Evolutionary conservation across 2,329 filamentous ascomycete genomes (phyloP), one percentile per base, ranked within the genome.

Genomic region (Calycina herbarum): DNA sequence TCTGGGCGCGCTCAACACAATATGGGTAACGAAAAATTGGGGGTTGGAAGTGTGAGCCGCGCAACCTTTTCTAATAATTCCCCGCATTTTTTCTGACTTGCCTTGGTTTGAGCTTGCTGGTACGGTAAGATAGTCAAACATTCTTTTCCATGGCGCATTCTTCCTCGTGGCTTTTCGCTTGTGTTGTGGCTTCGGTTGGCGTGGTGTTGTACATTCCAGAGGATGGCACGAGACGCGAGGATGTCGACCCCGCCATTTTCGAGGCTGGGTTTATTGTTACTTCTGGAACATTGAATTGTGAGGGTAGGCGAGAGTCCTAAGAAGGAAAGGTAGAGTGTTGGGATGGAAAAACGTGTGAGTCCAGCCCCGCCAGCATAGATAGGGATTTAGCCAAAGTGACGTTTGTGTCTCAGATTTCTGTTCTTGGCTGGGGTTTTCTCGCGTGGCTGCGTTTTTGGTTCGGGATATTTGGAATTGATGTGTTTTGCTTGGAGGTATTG

Each of bases 81-180:
- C 31, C 31, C 31, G 31, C 31, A 33, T 33, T 33, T 3, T 5
- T 33, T 33, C 5, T 3, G 27, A 29, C 20, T 20, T 20, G 20
- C 20, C 20, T 20, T 20, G 20, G 20, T 20, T 20, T 20, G 20
- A 20, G 20, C 20, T 31, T 31, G 3, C 5, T 31, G 6, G 5
- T 7, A n/a, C 17, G 45, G 24, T 51, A 51, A 51, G 45, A 51
- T 24, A 51, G 35, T 5, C 2, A 38, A 51, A 51, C 45, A 51
- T 51, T 45, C 17, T 20, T 45, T n/a, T 33, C 31, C 31, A 33
- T 33, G 10, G 35, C 35, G 35, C 45, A 51, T 51, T 51, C 45
- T 51, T 51, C 45, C 45, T 51, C 20, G 45, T 51, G 45, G 45
- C 45, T 51, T 51, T 24, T 24, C n/a, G 45, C 7, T 51, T 51